Base-by-base conservation (phyloP, 352 stramenopile genomes). In the Phytophthora constricta region DNA sequence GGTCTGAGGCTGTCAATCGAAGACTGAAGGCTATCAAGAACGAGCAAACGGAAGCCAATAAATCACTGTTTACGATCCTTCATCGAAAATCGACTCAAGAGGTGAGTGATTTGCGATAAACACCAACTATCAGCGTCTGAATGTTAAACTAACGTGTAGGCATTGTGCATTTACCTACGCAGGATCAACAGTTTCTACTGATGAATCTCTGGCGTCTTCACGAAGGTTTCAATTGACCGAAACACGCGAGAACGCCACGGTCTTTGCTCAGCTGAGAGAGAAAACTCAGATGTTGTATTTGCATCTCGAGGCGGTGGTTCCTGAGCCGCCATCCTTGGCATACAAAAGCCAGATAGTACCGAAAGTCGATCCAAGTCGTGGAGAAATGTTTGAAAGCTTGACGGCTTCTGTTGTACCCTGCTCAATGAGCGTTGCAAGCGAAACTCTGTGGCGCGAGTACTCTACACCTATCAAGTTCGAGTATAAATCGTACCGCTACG, bases 361-460 rank as follows among this genome's bases (percentile, higher is more conserved):
- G 10, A 68, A 58, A 25, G 7, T 28, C 19, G 53, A 69, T 17
- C 26, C 46, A n/a, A 69, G 4, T 13, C 43, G 37, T 10, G 53
- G 52, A 8, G 58, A 63, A n/a, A 58, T 69, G 34, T 69, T 69
- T 20, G 34, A 55, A 14, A 58, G 45, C 17, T 52, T 49, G 11
- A 62, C 52, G 5, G 43, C 33, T 42, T 68, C 42, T 22, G 39
- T 14, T 20, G 60, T 46, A 3, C 23, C 42, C 4, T 68, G 60
- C 13, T 68, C 60, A 14, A 68, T 68, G 52, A 37, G 34, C 27
- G 33, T 14, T 9, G 52, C 60, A 13, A 46, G 31, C 13, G 60
- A 62, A 17, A 19, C 19, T 14, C 60, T 68, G 9, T 68, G 60
- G 60, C 27, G 28, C 25, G 60, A 68, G 13, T 61, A 66, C 28